Percentiles rank a stretch among this genome's conserved stretches.
These are phyloP conservation scores for Paracorniculantispora psalliotae DNA, from an alignment of 2,329 filamentous ascomycete species.

Conservation along the genomic window DNA sequence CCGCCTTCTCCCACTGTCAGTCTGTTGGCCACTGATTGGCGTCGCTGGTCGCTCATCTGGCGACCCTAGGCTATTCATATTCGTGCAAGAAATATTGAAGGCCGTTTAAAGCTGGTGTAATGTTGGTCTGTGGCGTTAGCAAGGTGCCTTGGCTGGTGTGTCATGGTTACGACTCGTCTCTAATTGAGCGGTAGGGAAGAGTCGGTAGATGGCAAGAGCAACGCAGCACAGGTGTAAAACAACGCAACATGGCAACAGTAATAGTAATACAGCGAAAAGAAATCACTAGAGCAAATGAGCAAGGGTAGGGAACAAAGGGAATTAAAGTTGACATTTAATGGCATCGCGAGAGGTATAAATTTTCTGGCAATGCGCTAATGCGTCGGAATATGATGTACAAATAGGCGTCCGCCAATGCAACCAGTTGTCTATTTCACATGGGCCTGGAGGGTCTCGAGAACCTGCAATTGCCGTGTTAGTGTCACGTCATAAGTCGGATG, in stretches of 20 bases:
- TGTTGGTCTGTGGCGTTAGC: background rate
- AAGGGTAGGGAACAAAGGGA: constrained; percentile 8
- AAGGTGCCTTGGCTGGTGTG: background rate
- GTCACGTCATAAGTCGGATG: background rate
- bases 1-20: background rate
- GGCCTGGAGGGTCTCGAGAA: constrained; percentile 78
- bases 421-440: constrained; percentile 69
- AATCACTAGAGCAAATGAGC: constrained; percentile 3
- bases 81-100: background rate
- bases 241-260: no score
- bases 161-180: background rate
- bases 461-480: constrained; percentile 47
- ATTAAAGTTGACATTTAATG: constrained; percentile 13
- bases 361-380: constrained; percentile 32
- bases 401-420: constrained; percentile 37
- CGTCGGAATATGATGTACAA: constrained; percentile 40
- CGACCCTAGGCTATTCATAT: background rate
- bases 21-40: background rate
- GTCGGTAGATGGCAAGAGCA: background rate
- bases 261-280: background rate
- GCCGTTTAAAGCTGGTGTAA: background rate
- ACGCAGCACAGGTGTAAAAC: background rate
- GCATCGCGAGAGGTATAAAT: constrained; percentile 31
- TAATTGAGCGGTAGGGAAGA: background rate
- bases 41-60: background rate